Evolutionary conservation across 768 basidiomycete genomes (phyloP).

Genomic region (Lactarius indigo): DNA sequence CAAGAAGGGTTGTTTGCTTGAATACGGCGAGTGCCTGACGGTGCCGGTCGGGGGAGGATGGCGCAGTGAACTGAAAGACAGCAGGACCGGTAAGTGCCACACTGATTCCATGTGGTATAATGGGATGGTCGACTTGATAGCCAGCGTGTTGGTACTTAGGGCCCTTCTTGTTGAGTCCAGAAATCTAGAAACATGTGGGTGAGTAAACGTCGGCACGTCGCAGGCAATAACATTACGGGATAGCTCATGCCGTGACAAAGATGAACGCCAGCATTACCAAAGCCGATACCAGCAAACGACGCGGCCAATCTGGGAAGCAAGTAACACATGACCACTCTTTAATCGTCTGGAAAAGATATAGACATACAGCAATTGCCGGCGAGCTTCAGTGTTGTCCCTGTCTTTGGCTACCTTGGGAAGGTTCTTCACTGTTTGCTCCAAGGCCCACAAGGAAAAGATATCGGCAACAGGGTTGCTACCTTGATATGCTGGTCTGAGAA

Average conservation of each 20-base stretch:
- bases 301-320: slow-evolving; percentile 63
- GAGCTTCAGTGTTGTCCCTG: slow-evolving; percentile 74
- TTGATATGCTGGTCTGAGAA: slow-evolving; percentile 88
- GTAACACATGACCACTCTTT: not conserved
- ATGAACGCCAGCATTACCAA: slow-evolving; percentile 91
- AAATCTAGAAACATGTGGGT: slow-evolving; percentile 53
- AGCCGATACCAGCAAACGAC: slow-evolving; percentile 93
- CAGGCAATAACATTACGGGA: slow-evolving; percentile 47
- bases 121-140: slow-evolving; percentile 79
- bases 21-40: slow-evolving; percentile 87
- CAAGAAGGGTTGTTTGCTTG: slow-evolving; percentile 56
- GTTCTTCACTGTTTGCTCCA: slow-evolving; percentile 83
- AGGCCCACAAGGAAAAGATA: slow-evolving; percentile 93
- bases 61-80: slow-evolving; percentile 95
- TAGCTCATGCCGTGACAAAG: slow-evolving; percentile 89
- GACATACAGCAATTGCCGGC: slow-evolving; percentile 84
- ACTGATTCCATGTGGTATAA: slow-evolving; percentile 92
- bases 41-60: slow-evolving; percentile 88
- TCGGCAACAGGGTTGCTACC: slow-evolving; percentile 94
- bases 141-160: slow-evolving; percentile 91
- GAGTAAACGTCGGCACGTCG: not conserved
- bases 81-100: slow-evolving; percentile 90
- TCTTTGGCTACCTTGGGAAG: slow-evolving; percentile 85
- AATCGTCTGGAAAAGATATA: not conserved
- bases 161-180: slow-evolving; percentile 90